A percentile compares a stretch with the other conserved stretches of the same genome.
These are phyloP conservation scores for Phaeolepiota aurea DNA, from an alignment of 768 basidiomycete genomes.

Conservation along the genomic window DNA sequence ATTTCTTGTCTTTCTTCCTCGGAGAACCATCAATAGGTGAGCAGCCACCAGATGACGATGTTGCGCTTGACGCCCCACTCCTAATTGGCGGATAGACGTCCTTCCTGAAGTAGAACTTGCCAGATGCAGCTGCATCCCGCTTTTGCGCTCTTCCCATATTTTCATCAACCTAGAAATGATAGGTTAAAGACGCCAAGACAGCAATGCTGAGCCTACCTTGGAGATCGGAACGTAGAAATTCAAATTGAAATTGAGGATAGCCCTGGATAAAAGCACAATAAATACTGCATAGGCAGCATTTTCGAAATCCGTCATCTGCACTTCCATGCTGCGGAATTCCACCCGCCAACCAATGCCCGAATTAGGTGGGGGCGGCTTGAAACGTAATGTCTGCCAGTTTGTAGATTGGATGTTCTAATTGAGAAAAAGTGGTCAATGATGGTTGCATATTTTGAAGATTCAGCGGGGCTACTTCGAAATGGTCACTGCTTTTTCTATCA, in stretches of 20 bases:
- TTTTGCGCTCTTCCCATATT: slow-evolving; percentile 91
- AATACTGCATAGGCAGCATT: slow-evolving; percentile 97
- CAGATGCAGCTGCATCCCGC: slow-evolving; percentile 64
- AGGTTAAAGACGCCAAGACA: not conserved
- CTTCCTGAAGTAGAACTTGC: slow-evolving; percentile 88
- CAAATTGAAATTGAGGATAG: slow-evolving; percentile 83
- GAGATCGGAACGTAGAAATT: slow-evolving; percentile 98
- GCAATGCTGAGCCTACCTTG: slow-evolving; percentile 43
- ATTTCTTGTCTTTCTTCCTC: slow-evolving; percentile 49
- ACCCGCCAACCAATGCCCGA: slow-evolving; percentile 96
- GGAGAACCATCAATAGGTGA: slow-evolving; percentile 26
- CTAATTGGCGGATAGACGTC: slow-evolving; percentile 59
- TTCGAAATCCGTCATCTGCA: slow-evolving; percentile 97
- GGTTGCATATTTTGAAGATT: not conserved
- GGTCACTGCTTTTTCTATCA: slow-evolving; percentile 80
- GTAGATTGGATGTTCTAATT: slow-evolving; percentile 94
- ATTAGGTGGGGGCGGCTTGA: slow-evolving; percentile 94
- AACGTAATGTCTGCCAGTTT: slow-evolving; percentile 98
- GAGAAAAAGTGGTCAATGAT: slow-evolving; percentile 3
- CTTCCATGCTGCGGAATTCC: slow-evolving; percentile 98
- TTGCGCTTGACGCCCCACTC: slow-evolving; percentile 30
- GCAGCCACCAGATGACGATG: slow-evolving; percentile 37
- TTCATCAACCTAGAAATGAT: slow-evolving; percentile 71
- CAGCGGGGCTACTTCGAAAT: slow-evolving; percentile 69
- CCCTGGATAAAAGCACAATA: slow-evolving; percentile 87